Conservation (phyloP, 768 basidiomycete genomes). For the Tulasnella sp. region DNA sequence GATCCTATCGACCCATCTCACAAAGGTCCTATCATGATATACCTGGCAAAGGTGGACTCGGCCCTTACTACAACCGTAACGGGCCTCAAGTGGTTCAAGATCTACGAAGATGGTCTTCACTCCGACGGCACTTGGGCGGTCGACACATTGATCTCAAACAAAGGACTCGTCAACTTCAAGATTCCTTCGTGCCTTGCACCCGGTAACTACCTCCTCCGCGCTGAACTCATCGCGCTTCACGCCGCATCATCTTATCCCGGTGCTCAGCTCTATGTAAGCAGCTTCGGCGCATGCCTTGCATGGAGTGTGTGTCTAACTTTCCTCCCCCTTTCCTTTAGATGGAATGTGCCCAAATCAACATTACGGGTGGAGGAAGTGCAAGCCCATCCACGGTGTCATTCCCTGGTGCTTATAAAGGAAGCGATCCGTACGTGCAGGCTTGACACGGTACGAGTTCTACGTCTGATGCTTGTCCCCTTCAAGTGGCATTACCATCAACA, state of each 20-base stretch:
- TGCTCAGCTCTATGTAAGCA: conserved; percentile 43
- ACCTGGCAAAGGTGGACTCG: conserved; percentile 30
- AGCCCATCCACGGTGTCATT: conserved; percentile 16
- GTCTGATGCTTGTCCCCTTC: not conserved
- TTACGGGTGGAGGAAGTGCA: conserved; percentile 27
- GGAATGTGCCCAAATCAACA: conserved; percentile 30
- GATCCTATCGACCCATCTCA: conserved; percentile 36
- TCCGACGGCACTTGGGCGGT: conserved; percentile 31
- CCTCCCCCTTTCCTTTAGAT: conserved; percentile 18
- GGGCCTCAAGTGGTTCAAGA: conserved; percentile 13
- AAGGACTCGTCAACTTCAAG: conserved; percentile 39
- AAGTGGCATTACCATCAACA: conserved; percentile 9
- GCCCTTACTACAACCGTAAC: conserved; percentile 31
- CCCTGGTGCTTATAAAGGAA: conserved; percentile 18
- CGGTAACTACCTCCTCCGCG: conserved; percentile 40
- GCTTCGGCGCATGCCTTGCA: not conserved
- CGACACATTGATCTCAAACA: conserved; percentile 36
- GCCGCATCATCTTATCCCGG: conserved; percentile 19
- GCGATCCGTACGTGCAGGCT: not conserved
- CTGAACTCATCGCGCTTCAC: conserved; percentile 24
- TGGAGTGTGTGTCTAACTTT: not conserved
- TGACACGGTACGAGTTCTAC: not conserved
- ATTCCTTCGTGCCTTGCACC: conserved; percentile 36
- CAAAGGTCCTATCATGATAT: conserved; percentile 41
- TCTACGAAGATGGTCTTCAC: conserved; percentile 8